A percentile compares a stretch with the other conserved stretches of the same genome.
phyloP scores from a whole-genome alignment of 495 filamentous ascomycete genomes.

The Podospora comata region DNA sequence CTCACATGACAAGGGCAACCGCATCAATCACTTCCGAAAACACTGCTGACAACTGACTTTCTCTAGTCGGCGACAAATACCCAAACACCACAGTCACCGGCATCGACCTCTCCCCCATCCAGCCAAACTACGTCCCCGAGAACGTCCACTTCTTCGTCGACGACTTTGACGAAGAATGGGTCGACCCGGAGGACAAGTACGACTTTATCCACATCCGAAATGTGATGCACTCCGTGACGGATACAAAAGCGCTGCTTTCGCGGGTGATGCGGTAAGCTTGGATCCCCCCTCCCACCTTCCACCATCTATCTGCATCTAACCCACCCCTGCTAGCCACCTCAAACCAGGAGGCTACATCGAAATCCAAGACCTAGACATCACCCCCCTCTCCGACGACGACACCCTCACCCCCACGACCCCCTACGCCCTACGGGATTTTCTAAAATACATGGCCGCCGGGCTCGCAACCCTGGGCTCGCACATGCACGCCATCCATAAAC shows the following conservation, averaged over 20 bases:
- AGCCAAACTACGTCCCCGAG: conserved; percentile 54
- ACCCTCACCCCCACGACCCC: conserved; percentile 30
- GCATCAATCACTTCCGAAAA: not conserved
- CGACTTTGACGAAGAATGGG: conserved; percentile 59
- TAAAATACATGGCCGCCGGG: conserved; percentile 31
- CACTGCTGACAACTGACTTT: conserved; percentile 14
- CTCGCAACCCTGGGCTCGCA: conserved; percentile 31
- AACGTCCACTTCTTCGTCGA: conserved; percentile 62
- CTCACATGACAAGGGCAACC: not conserved
- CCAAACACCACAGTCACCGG: conserved; percentile 56
- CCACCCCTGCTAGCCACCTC: conserved; percentile 31
- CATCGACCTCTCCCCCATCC: conserved; percentile 64
- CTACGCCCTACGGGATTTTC: conserved; percentile 39
- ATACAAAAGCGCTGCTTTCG: conserved; percentile 33
- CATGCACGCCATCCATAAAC: conserved; percentile 21
- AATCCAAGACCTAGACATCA: conserved; percentile 46
- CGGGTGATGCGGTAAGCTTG: conserved; percentile 34
- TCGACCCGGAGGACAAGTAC: conserved; percentile 50
- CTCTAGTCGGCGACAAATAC: conserved; percentile 39
- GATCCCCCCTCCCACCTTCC: not conserved
- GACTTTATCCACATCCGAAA: conserved; percentile 57
- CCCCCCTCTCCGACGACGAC: conserved; percentile 44
- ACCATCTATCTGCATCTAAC: not conserved
- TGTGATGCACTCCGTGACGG: conserved; percentile 48
- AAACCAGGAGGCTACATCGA: conserved; percentile 57